A percentile compares a stretch with the other conserved stretches of the same genome.
Conservation (phyloP, 2,329 filamentous ascomycete genomes). For the Fusarium sororula region DNA sequence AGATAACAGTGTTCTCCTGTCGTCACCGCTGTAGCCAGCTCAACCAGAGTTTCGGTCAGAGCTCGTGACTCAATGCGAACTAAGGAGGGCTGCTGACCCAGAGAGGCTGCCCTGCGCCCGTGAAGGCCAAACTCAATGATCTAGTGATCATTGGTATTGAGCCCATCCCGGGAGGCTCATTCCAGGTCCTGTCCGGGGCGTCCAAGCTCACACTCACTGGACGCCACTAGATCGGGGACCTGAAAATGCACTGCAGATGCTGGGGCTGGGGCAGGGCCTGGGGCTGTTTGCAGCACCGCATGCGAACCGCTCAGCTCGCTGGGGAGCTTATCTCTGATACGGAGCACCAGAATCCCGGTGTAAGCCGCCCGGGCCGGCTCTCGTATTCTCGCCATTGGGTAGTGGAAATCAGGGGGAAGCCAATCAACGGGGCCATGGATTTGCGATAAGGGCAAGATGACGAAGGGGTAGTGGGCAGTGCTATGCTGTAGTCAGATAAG, state of each 20-base stretch:
- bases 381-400: slow-evolving; percentile 38
- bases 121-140: slow-evolving; percentile 21
- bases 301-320: slow-evolving; percentile 20
- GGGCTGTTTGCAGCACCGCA: slow-evolving; percentile 3
- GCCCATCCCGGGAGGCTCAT: slow-evolving; percentile 22
- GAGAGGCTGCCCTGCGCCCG: slow-evolving; percentile 30
- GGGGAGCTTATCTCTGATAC: slow-evolving; percentile 30
- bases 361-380: slow-evolving; percentile 44
- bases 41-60: slow-evolving; percentile 20
- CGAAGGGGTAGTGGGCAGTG: slow-evolving; percentile 26
- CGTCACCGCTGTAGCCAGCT: slow-evolving; percentile 20
- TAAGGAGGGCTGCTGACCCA: slow-evolving; percentile 18
- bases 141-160: slow-evolving; percentile 12
- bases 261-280: neutral
- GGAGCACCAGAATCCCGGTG: slow-evolving; percentile 27
- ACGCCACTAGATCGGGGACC: slow-evolving; percentile 41
- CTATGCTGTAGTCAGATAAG: slow-evolving; percentile 29
- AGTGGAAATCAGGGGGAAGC: slow-evolving; percentile 30
- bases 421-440: slow-evolving; percentile 21
- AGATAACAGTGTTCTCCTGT: slow-evolving; percentile 23
- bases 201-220: slow-evolving; percentile 6
- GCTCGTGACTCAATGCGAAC: slow-evolving; percentile 20
- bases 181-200: slow-evolving; percentile 13
- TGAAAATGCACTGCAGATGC: slow-evolving; percentile 20
- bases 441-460: slow-evolving; percentile 35